Conservation (phyloP, 1,284 basidiomycete genomes). For the Agaricales sp. region DNA sequence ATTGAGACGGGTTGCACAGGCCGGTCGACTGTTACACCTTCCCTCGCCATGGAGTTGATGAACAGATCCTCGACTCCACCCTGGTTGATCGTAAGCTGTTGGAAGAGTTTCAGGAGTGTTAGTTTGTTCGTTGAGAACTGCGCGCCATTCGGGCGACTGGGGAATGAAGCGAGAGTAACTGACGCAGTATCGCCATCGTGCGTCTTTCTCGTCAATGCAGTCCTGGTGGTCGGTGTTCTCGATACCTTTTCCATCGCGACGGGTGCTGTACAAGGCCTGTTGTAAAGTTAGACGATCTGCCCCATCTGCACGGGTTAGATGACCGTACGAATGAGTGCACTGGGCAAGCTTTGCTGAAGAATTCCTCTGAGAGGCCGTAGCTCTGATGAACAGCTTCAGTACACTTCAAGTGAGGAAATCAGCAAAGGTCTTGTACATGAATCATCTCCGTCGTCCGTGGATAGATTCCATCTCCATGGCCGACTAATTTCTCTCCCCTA, state of each 20-base stretch:
- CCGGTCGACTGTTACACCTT: slow-evolving; percentile 29
- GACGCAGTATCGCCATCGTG: slow-evolving; percentile 23
- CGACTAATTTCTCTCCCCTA: slow-evolving; percentile 52
- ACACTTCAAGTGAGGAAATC: background rate
- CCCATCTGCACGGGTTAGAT: background rate
- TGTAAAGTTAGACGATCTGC: background rate
- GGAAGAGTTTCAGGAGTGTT: too few relatives aligned
- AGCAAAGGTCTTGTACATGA: background rate
- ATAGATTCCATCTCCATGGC: slow-evolving; percentile 58
- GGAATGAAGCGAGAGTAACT: slow-evolving; percentile 7
- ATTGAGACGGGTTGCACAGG: slow-evolving; percentile 27
- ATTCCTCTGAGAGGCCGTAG: slow-evolving; percentile 34
- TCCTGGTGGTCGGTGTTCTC: slow-evolving; percentile 2
- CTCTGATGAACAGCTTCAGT: slow-evolving; percentile 18
- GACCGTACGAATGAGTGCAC: slow-evolving; percentile 30
- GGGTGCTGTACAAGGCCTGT: background rate
- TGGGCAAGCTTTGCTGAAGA: slow-evolving; percentile 31
- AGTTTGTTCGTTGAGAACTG: slow-evolving; percentile 2
- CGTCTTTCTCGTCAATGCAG: slow-evolving; percentile 23
- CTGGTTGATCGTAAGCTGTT: slow-evolving; percentile 33
- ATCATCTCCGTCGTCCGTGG: slow-evolving; percentile 1
- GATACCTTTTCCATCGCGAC: background rate
- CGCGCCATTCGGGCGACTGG: background rate
- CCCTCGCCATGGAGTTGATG: slow-evolving; percentile 25
- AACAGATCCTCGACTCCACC: slow-evolving; percentile 37